phyloP scores from a whole-genome alignment of 768 basidiomycete species.

The Trametes cingulata region DNA sequence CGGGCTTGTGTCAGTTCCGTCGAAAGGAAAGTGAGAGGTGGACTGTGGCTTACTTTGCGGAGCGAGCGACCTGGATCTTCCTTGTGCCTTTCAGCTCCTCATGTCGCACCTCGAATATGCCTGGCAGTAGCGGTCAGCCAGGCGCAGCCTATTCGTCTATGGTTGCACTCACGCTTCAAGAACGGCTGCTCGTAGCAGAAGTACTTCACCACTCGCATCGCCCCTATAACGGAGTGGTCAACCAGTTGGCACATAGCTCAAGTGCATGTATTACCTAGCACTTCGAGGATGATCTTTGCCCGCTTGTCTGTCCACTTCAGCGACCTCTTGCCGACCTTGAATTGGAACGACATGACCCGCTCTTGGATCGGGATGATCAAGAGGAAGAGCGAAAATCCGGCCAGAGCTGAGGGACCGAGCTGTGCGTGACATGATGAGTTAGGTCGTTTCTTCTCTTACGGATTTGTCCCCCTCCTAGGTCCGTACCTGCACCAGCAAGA shows the following conservation, averaged over 20 bases:
- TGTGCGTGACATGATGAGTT: constrained; percentile 24
- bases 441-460: too few species aligned
- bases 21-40: neutral
- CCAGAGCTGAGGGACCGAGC: constrained; percentile 70
- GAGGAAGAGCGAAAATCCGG: constrained; percentile 68
- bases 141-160: neutral
- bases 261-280: constrained; percentile 44
- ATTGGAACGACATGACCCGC: constrained; percentile 60
- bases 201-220: constrained; percentile 75
- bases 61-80: constrained; percentile 59
- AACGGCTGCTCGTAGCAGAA: constrained; percentile 75
- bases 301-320: constrained; percentile 66
- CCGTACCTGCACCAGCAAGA: constrained; percentile 57
- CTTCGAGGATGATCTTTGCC: constrained; percentile 64
- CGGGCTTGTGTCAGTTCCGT: constrained; percentile 19
- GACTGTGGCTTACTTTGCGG: constrained; percentile 51
- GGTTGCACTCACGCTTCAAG: constrained; percentile 49
- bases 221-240: too few species aligned
- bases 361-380: constrained; percentile 64
- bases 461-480: neutral
- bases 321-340: constrained; percentile 50
- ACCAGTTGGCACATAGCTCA: too few species aligned
- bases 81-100: constrained; percentile 58
- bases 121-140: constrained; percentile 31
- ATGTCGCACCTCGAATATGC: constrained; percentile 52